Conservation (phyloP, 1,284 basidiomycete genomes). For the Athelia psychrophila region DNA sequence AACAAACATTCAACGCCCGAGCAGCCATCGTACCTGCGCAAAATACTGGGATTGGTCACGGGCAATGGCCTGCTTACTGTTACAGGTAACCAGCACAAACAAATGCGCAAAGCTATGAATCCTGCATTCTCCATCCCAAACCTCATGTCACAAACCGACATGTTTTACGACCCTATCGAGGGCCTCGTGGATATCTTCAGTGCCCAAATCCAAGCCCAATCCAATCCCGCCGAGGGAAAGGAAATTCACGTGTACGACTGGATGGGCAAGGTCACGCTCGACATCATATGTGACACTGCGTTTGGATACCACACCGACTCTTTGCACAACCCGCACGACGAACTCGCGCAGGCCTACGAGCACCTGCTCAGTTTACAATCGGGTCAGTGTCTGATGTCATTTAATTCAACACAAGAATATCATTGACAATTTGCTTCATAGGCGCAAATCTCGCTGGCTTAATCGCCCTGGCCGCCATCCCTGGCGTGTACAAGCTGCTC, state of each 20-base stretch:
- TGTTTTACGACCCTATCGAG: conserved; percentile 46
- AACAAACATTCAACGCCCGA: not conserved
- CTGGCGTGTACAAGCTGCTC: conserved; percentile 27
- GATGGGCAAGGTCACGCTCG: conserved; percentile 50
- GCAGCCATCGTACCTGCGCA: conserved; percentile 41
- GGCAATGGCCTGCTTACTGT: conserved; percentile 47
- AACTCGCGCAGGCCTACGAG: conserved; percentile 45
- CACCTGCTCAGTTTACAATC: conserved; percentile 38
- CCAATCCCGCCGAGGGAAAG: conserved; percentile 23
- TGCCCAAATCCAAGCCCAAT: conserved; percentile 23
- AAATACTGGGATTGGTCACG: conserved; percentile 37
- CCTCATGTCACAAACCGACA: conserved; percentile 46
- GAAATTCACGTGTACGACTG: conserved; percentile 42
- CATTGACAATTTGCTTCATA: conserved; percentile 10
- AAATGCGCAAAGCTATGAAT: conserved; percentile 48
- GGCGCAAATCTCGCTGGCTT: conserved; percentile 38
- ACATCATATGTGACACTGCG: conserved; percentile 48
- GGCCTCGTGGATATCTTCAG: conserved; percentile 38
- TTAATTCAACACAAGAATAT: not conserved
- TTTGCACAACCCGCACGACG: conserved; percentile 43
- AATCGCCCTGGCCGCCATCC: conserved; percentile 33
- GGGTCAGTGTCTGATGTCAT: conserved; percentile 20
- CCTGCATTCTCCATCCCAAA: conserved; percentile 46
- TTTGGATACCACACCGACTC: conserved; percentile 47
- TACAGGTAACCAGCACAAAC: conserved; percentile 43